Conservation (phyloP, 1,139 yeast genomes). For the Debaryomyces sp. region DNA sequence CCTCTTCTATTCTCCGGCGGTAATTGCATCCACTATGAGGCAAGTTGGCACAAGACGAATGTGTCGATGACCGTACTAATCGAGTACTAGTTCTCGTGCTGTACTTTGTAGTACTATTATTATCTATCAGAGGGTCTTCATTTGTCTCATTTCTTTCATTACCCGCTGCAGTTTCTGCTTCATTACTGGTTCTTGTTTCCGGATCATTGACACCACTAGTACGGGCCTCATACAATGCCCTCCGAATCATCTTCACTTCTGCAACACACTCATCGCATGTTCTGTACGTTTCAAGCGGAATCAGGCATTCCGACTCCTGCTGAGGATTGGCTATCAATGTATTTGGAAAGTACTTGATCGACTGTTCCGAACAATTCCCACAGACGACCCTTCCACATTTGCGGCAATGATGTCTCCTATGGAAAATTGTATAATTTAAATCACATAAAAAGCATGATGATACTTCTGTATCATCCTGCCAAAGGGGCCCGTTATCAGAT, state of each 20-base stretch:
- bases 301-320: conserved; percentile 28
- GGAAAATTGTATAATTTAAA: conserved; percentile 60
- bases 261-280: conserved; percentile 75
- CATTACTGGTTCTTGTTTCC: neutral
- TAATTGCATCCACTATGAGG: conserved; percentile 13
- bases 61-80: conserved; percentile 32
- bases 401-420: conserved; percentile 90
- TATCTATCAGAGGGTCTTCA: conserved; percentile 10
- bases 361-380: conserved; percentile 59
- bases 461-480: conserved; percentile 81
- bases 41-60: conserved; percentile 18
- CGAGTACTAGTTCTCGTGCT: conserved; percentile 21
- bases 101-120: conserved; percentile 30
- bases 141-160: neutral
- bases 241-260: conserved; percentile 60
- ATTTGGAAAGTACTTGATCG: conserved; percentile 44
- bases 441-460: conserved; percentile 65
- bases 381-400: conserved; percentile 82
- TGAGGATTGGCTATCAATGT: conserved; percentile 37
- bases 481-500: conserved; percentile 42
- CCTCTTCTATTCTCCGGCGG: conserved; percentile 14
- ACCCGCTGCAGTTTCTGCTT: neutral
- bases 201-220: neutral
- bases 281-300: conserved; percentile 43
- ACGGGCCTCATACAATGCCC: conserved; percentile 35